A percentile compares a stretch with the other conserved stretches of the same genome.
phyloP scores from a whole-genome alignment of 768 basidiomycete genomes.

The Russula ochroleuca region DNA sequence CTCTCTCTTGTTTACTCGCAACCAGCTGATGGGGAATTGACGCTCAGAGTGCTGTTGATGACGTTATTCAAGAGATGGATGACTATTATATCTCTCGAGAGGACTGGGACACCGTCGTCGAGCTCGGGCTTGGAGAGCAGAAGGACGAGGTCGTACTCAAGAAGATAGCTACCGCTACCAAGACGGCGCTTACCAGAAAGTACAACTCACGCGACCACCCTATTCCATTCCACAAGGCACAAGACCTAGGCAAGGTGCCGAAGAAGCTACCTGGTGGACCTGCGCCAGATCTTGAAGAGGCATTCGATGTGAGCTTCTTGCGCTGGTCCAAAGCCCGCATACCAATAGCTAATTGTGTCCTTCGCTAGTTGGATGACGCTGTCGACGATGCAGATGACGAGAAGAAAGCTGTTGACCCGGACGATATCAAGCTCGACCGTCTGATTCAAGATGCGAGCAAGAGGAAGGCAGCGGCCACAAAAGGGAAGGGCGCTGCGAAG shows the following conservation, averaged over 20 bases:
- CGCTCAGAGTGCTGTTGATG: conserved; percentile 67
- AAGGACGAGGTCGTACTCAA: conserved; percentile 74
- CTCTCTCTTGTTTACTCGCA: neutral
- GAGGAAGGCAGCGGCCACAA: conserved; percentile 19
- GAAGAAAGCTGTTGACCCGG: conserved; percentile 25
- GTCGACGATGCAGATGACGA: conserved; percentile 29
- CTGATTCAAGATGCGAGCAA: conserved; percentile 30
- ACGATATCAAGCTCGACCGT: conserved; percentile 34
- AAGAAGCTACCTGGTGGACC: conserved; percentile 76
- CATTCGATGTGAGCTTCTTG: conserved; percentile 59
- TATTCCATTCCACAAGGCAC: conserved; percentile 89
- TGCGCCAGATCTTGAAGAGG: conserved; percentile 89
- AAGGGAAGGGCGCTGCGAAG: conserved; percentile 20
- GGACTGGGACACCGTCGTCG: conserved; percentile 95
- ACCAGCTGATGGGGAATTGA: neutral
- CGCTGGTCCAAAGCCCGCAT: neutral
- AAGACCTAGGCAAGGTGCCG: conserved; percentile 69
- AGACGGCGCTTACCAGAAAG: conserved; percentile 83
- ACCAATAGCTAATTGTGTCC: neutral
- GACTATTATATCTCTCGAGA: conserved; percentile 90
- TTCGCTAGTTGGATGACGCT: conserved; percentile 25
- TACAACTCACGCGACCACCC: conserved; percentile 91
- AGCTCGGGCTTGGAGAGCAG: conserved; percentile 82
- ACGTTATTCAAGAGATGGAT: conserved; percentile 87
- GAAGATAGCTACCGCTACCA: conserved; percentile 76